Evolutionary conservation across 2,329 filamentous ascomycete genomes (phyloP).

Genomic region (Colletotrichum scovillei): DNA sequence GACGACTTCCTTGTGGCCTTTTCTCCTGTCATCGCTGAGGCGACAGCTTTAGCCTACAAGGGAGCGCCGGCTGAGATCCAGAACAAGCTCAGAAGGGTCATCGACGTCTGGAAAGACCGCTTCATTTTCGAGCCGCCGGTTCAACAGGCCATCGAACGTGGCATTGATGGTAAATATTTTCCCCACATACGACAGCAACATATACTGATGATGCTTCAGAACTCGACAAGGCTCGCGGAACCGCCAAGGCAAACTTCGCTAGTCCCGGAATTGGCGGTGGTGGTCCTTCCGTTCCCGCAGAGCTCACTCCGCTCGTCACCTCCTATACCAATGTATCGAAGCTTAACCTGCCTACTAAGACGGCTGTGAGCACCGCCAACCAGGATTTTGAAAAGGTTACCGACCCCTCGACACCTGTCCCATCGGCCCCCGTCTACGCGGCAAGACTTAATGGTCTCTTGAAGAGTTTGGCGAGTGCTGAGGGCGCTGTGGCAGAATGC

Average conservation of each 20-base stretch:
- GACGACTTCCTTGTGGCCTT: slow-evolving; percentile 94
- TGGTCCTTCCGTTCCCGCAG: slow-evolving; percentile 73
- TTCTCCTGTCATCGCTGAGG: slow-evolving; percentile 91
- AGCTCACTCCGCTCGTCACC: slow-evolving; percentile 80
- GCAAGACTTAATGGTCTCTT: slow-evolving; percentile 90
- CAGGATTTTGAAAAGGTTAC: slow-evolving; percentile 87
- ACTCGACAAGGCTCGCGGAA: slow-evolving; percentile 69
- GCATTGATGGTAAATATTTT: slow-evolving; percentile 75
- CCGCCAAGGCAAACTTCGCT: slow-evolving; percentile 62
- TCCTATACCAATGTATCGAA: slow-evolving; percentile 81
- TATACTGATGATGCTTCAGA: slow-evolving; percentile 54
- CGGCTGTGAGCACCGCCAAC: slow-evolving; percentile 76
- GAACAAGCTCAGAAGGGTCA: slow-evolving; percentile 85
- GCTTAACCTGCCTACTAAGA: slow-evolving; percentile 74
- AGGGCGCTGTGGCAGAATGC: slow-evolving; percentile 88
- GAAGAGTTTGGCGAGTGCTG: slow-evolving; percentile 87
- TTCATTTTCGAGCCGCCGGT: slow-evolving; percentile 85
- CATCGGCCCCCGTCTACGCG: slow-evolving; percentile 90
- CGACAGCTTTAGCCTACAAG: slow-evolving; percentile 90
- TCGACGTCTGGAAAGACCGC: slow-evolving; percentile 94
- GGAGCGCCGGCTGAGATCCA: slow-evolving; percentile 88
- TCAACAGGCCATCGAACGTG: slow-evolving; percentile 82
- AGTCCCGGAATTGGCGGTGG: slow-evolving; percentile 73
- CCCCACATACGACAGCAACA: neutral
- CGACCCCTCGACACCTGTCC: slow-evolving; percentile 74